These are phyloP conservation scores for Vitis cinerea DNA, from an alignment of 164 flowering plant genomes.

Conservation along the genomic window DNA sequence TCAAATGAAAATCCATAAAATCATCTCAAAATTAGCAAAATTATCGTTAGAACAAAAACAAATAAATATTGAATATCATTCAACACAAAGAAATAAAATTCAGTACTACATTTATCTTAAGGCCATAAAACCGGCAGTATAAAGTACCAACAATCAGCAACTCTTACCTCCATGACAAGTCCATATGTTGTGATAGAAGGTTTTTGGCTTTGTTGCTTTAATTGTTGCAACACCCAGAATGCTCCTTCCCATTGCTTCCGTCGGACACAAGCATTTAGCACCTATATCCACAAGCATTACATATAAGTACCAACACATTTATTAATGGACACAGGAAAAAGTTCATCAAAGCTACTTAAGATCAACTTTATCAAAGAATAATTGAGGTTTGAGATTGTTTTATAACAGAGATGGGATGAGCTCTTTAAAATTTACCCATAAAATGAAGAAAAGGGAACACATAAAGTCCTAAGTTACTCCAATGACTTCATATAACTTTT, in stretches of 20 bases:
- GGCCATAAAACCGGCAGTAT: not conserved
- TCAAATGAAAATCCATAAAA: not conserved
- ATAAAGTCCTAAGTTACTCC: too few relatives aligned
- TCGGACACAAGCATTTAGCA: conserved; percentile 82
- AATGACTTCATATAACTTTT: too few relatives aligned
- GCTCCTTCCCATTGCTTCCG: conserved; percentile 94
- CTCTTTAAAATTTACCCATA: too few relatives aligned
- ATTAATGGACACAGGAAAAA: not conserved
- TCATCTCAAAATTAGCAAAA: not conserved
- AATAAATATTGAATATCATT: not conserved
- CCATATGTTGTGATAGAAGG: conserved; percentile 84
- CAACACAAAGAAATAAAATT: not conserved
- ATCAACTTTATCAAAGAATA: not conserved
- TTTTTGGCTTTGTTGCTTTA: conserved; percentile 52
- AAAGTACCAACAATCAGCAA: not conserved
- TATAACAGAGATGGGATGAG: too few relatives aligned
- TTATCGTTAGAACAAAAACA: not conserved
- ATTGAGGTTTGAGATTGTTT: too few relatives aligned
- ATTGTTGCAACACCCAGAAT: conserved; percentile 88
- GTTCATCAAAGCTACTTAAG: not conserved
- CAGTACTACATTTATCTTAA: too few relatives aligned
- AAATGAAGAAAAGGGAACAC: too few relatives aligned
- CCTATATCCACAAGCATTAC: conserved; percentile 37
- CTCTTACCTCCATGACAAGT: conserved; percentile 86
- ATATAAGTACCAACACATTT: too few relatives aligned